Evolutionary conservation across 1,139 yeast genomes (phyloP).

Genomic region (Yamadazyma buinensis): DNA sequence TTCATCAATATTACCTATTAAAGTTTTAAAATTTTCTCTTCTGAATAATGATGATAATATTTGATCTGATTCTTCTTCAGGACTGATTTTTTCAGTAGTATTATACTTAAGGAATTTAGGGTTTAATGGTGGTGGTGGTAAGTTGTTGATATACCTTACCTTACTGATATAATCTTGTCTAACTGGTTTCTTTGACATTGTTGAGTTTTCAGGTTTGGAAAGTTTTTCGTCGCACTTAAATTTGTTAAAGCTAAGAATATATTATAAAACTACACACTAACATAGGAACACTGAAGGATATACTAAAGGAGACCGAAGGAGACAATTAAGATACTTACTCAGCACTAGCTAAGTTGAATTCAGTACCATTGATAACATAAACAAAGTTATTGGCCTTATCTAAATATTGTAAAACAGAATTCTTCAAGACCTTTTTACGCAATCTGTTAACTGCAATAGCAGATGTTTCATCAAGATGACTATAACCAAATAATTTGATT

Average conservation of each 20-base stretch:
- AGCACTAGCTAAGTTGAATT: slow-evolving; percentile 2
- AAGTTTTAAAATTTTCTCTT: slow-evolving; percentile 65
- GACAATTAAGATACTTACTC: too few species aligned
- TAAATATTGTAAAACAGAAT: slow-evolving; percentile 10
- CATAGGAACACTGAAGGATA: too few species aligned
- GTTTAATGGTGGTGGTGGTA: slow-evolving; percentile 93
- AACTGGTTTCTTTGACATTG: slow-evolving; percentile 26
- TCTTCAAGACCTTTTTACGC: slow-evolving; percentile 7
- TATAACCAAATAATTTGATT: slow-evolving; percentile 7
- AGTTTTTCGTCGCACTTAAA: slow-evolving; percentile 4
- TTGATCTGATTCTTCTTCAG: slow-evolving; percentile 54
- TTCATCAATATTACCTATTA: slow-evolving; percentile 68
- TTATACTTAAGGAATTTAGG: slow-evolving; percentile 72
- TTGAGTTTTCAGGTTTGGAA: too few species aligned
- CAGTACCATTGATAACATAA: slow-evolving; percentile 14
- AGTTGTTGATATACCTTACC: slow-evolving; percentile 76
- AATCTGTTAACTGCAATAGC: slow-evolving; percentile 10
- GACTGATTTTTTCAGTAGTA: slow-evolving; percentile 34
- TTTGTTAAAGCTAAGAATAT: too few species aligned
- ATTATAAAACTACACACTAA: too few species aligned
- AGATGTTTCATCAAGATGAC: slow-evolving; percentile 5
- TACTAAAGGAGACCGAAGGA: background rate
- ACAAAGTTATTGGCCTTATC: slow-evolving; percentile 12
- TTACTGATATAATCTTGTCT: slow-evolving; percentile 90
- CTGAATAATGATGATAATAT: slow-evolving; percentile 72